Conservation (phyloP, 2,329 filamentous ascomycete species). For the Meredithiella fracta region DNA sequence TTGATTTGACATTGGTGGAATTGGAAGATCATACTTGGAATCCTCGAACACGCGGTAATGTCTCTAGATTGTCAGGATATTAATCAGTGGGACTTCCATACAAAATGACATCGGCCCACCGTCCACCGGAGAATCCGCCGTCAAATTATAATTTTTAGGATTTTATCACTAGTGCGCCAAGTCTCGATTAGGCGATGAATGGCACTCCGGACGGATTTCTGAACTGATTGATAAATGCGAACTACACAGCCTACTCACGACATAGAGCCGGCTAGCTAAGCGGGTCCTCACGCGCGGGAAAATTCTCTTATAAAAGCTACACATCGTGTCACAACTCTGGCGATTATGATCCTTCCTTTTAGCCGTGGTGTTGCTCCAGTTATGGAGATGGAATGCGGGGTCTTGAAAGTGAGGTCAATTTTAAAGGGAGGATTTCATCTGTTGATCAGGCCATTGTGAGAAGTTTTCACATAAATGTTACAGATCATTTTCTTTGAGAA, state of each 20-base stretch:
- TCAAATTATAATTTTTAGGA: not conserved
- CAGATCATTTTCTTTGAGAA: not conserved
- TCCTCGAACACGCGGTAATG: too few species aligned
- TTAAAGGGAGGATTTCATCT: not conserved
- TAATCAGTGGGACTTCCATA: not conserved
- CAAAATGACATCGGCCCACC: not conserved
- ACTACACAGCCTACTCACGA: not conserved
- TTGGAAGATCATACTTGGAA: not conserved
- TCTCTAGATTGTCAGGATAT: too few species aligned
- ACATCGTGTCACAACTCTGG: not conserved
- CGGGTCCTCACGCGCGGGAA: not conserved
- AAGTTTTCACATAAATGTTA: not conserved
- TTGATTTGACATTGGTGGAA: not conserved
- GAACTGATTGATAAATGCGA: conserved; percentile 1
- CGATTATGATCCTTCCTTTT: conserved; percentile 1
- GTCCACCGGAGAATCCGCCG: not conserved
- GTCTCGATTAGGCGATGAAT: not conserved
- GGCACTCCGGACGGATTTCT: not conserved
- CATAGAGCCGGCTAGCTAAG: not conserved
- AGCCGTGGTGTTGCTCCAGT: not conserved
- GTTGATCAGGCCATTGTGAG: not conserved
- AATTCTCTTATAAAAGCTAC: not conserved
- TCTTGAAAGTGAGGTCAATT: not conserved
- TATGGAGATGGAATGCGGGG: too few species aligned
- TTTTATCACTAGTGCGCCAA: not conserved